A percentile compares a stretch with the other conserved stretches of the same genome.
phyloP scores from a whole-genome alignment of 108 stramenopile species.

The Nitzschia sp. region DNA sequence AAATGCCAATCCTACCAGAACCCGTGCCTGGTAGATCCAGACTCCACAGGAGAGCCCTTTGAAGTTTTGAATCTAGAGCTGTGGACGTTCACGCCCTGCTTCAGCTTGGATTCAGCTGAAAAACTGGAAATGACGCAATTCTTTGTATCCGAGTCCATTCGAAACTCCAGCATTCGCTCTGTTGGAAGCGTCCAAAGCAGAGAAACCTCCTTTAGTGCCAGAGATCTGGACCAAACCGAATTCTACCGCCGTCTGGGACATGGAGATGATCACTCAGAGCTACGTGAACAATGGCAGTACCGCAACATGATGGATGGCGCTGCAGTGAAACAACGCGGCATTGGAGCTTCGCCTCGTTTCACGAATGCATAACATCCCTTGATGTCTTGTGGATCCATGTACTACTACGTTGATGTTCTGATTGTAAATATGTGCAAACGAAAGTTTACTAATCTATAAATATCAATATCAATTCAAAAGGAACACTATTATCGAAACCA shows the following conservation, averaged over 20 bases:
- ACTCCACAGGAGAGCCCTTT: constrained; percentile 46
- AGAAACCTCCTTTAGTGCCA: constrained; percentile 19
- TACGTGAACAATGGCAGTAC: constrained; percentile 45
- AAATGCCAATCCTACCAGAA: constrained; percentile 65
- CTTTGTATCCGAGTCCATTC: constrained; percentile 48
- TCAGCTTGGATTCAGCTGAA: constrained; percentile 53
- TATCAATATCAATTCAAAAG: no score
- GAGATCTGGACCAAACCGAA: constrained; percentile 32
- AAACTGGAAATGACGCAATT: constrained; percentile 71
- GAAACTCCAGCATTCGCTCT: constrained; percentile 17
- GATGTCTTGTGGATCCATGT: background rate
- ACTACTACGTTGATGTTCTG: no score
- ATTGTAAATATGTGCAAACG: no score
- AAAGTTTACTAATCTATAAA: no score
- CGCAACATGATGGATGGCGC: constrained; percentile 44
- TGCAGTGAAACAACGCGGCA: background rate
- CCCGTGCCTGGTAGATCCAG: constrained; percentile 51
- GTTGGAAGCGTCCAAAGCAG: background rate
- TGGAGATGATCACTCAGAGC: constrained; percentile 30
- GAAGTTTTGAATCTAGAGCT: constrained; percentile 72
- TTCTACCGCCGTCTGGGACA: constrained; percentile 55
- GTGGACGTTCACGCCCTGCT: constrained; percentile 81
- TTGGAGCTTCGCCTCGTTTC: constrained; percentile 17
- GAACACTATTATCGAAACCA: no score
- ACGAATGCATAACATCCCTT: background rate